phyloP scores from a whole-genome alignment of 192 early-diverging fungal genomes.

The Coemansia sp. region DNA sequence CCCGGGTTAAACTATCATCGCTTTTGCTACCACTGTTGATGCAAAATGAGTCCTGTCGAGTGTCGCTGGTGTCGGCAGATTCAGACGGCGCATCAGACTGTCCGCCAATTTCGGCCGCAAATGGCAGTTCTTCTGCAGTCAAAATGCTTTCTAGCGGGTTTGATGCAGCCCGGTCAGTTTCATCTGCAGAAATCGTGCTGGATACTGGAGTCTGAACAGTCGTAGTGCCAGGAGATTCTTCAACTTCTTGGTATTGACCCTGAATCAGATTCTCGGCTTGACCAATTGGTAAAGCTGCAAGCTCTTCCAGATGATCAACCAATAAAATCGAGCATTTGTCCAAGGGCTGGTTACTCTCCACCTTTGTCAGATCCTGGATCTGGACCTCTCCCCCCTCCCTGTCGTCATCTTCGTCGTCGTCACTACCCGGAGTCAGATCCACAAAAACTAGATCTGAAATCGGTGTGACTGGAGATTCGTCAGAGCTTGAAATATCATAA shows the following conservation, averaged over 20 bases:
- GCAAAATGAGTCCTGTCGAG: not conserved
- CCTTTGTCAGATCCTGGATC: too few relatives aligned
- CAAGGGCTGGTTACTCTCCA: not conserved
- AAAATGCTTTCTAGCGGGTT: not conserved
- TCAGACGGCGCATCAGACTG: not conserved
- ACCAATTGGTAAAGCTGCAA: not conserved
- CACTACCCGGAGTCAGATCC: slow-evolving; percentile 2
- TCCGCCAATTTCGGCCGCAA: not conserved
- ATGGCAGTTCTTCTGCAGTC: not conserved
- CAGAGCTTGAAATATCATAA: too few relatives aligned
- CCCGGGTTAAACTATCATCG: not conserved
- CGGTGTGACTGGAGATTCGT: too few relatives aligned
- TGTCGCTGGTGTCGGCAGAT: not conserved
- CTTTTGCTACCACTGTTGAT: not conserved
- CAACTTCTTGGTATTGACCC: not conserved
- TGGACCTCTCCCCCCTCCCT: too few relatives aligned
- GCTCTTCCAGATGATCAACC: not conserved
- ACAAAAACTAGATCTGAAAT: too few relatives aligned
- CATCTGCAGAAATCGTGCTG: not conserved
- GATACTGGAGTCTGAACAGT: not conserved
- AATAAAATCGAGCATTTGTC: not conserved
- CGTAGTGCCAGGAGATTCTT: too few relatives aligned
- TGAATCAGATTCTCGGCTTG: not conserved
- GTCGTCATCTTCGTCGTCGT: not conserved
- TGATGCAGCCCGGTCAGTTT: not conserved